Conservation (phyloP, 371 early-diverging fungal genomes). For the Lichtheimia ornata region DNA sequence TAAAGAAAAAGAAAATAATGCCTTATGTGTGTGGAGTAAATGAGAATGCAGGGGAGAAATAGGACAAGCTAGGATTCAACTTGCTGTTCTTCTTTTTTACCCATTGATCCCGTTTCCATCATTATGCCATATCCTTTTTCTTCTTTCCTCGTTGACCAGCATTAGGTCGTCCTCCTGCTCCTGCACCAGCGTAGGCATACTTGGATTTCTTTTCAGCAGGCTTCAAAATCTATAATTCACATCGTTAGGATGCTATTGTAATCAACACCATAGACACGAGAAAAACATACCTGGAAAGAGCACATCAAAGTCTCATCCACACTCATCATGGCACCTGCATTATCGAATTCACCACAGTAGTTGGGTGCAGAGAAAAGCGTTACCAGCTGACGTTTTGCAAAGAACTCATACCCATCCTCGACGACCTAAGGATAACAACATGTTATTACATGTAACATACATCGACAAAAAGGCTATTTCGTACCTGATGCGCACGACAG, state of each 20-base stretch:
- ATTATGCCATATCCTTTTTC: neutral
- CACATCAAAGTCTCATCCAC: conserved; percentile 92
- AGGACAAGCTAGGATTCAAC: no score
- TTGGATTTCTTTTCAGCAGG: conserved; percentile 34
- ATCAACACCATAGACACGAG: neutral
- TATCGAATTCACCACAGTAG: conserved; percentile 98
- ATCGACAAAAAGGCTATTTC: no score
- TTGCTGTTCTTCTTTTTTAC: no score
- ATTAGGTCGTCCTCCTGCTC: conserved; percentile 16
- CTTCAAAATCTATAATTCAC: conserved; percentile 24
- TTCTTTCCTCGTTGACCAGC: neutral
- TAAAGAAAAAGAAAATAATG: no score
- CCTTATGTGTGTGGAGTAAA: no score
- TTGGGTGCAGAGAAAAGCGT: conserved; percentile 98
- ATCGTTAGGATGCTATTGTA: no score
- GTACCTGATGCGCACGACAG: conserved; percentile 90
- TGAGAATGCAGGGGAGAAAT: no score
- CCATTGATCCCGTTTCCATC: neutral
- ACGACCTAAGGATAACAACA: conserved; percentile 61
- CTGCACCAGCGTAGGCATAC: conserved; percentile 19
- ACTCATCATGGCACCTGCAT: conserved; percentile 93
- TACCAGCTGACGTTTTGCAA: conserved; percentile 89
- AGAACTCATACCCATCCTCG: conserved; percentile 98
- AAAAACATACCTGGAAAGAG: conserved; percentile 67
- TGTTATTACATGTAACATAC: no score